Evolutionary conservation across 2,329 filamentous ascomycete genomes (phyloP).

Genomic region (Aspergillus nomiae): DNA sequence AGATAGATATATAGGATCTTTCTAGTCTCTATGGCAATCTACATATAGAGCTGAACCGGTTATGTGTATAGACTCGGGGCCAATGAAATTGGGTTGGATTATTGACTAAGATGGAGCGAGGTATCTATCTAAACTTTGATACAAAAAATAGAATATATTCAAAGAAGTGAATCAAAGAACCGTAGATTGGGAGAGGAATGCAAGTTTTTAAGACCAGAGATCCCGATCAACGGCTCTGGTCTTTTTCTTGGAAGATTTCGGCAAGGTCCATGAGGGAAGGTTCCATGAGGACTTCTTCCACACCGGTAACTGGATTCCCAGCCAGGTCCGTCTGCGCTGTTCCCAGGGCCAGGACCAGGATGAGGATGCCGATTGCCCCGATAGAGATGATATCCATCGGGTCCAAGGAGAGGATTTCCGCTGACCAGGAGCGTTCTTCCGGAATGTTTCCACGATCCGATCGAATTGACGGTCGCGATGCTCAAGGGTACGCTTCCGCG

Average conservation of each 20-base stretch:
- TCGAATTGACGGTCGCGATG: conserved; percentile 38
- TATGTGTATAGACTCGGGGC: background rate
- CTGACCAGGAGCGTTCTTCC: conserved; percentile 22
- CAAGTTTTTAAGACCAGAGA: background rate
- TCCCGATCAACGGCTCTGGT: conserved; percentile 14
- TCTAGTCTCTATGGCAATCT: background rate
- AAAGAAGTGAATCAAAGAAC: background rate
- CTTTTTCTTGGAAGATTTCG: conserved; percentile 8
- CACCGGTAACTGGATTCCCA: conserved; percentile 16
- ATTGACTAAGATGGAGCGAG: background rate
- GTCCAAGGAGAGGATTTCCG: conserved; percentile 13
- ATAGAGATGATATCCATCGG: conserved; percentile 11
- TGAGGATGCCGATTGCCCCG: conserved; percentile 10
- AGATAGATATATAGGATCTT: background rate
- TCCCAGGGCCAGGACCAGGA: conserved; percentile 28
- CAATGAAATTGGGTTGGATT: background rate
- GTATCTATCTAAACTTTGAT: background rate
- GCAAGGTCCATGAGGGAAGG: conserved; percentile 2
- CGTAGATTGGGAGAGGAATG: background rate
- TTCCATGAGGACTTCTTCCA: conserved; percentile 12
- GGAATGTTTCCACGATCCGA: conserved; percentile 36
- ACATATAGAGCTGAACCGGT: background rate
- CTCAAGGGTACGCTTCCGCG: conserved; percentile 24
- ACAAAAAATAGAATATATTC: background rate
- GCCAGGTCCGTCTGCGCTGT: conserved; percentile 13